Percentiles rank a stretch among this genome's conserved stretches.
Conservation (phyloP, 179 eudicot genomes). For the Heliamphora pulchella region DNA sequence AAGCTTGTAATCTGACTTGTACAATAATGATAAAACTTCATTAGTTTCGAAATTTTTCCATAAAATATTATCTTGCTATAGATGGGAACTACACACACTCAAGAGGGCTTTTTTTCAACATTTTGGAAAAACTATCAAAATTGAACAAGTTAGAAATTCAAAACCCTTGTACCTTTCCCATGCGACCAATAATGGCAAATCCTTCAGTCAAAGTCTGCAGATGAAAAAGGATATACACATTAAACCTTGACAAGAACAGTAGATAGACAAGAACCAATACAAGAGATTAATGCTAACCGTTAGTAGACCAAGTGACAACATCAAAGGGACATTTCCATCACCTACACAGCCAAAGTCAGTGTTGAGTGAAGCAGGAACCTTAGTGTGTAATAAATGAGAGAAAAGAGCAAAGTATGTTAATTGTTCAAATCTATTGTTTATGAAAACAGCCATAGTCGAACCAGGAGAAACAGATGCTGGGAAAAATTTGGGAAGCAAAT, state of each 20-base stretch:
- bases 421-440: neutral
- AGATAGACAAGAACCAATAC: slow-evolving; percentile 2
- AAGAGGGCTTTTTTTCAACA: neutral
- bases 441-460: neutral
- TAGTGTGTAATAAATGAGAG: neutral
- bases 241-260: neutral
- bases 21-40: neutral
- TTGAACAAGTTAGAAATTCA: neutral
- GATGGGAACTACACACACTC: neutral
- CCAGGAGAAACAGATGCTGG: neutral
- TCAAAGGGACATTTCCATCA: slow-evolving; percentile 83
- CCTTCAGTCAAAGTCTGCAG: slow-evolving; percentile 86
- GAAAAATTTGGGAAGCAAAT: neutral
- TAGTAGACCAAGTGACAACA: slow-evolving; percentile 78
- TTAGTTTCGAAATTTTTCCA: neutral
- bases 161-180: slow-evolving; percentile 58
- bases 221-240: slow-evolving; percentile 14
- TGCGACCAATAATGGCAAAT: slow-evolving; percentile 93
- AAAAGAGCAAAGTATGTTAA: neutral
- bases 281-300: slow-evolving; percentile 51
- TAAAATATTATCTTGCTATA: neutral
- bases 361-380: neutral
- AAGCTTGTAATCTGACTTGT: slow-evolving; percentile 14
- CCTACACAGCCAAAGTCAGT: slow-evolving; percentile 40
- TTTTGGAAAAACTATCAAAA: neutral